Evolutionary conservation across 495 filamentous ascomycete species (phyloP).

Genomic region (Penicillium odoratum): DNA sequence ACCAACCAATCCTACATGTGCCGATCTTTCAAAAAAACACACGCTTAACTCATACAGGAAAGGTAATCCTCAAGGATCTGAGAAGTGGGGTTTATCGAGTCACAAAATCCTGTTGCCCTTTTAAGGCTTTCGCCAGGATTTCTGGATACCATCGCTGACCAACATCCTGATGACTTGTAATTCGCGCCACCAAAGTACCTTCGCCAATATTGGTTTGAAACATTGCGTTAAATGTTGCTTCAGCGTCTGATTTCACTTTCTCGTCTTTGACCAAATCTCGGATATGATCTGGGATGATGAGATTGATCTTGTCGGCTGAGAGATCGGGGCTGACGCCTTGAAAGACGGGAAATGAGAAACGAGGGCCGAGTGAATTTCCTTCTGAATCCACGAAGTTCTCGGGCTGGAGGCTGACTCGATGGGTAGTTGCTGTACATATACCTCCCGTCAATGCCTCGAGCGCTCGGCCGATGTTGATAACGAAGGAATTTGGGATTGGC

Average conservation of each 20-base stretch:
- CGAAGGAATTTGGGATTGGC: constrained; percentile 56
- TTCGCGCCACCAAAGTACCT: constrained; percentile 76
- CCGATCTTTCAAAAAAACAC: constrained; percentile 7
- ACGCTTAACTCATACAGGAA: background rate
- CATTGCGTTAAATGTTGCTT: constrained; percentile 43
- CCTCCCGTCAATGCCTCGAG: constrained; percentile 88
- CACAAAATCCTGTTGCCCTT: constrained; percentile 28
- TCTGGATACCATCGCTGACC: constrained; percentile 80
- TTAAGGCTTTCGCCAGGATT: constrained; percentile 46
- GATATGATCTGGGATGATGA: constrained; percentile 70
- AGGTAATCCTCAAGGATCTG: background rate
- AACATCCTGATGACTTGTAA: constrained; percentile 89
- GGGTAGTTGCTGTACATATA: constrained; percentile 83
- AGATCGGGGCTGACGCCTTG: constrained; percentile 81
- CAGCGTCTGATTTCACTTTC: constrained; percentile 44
- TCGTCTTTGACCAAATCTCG: constrained; percentile 42
- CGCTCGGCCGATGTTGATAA: constrained; percentile 92
- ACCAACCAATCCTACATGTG: constrained; percentile 18
- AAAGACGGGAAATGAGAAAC: constrained; percentile 89
- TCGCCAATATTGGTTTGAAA: constrained; percentile 67
- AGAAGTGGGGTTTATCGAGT: constrained; percentile 4
- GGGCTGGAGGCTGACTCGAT: constrained; percentile 60
- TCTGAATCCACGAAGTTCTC: constrained; percentile 35
- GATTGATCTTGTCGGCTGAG: constrained; percentile 68
- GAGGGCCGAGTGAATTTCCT: constrained; percentile 52